A percentile compares a stretch with the other conserved stretches of the same genome.
These are phyloP conservation scores for Fomitopsis schrenkii DNA, from an alignment of 1,284 basidiomycete species.

Conservation along the genomic window DNA sequence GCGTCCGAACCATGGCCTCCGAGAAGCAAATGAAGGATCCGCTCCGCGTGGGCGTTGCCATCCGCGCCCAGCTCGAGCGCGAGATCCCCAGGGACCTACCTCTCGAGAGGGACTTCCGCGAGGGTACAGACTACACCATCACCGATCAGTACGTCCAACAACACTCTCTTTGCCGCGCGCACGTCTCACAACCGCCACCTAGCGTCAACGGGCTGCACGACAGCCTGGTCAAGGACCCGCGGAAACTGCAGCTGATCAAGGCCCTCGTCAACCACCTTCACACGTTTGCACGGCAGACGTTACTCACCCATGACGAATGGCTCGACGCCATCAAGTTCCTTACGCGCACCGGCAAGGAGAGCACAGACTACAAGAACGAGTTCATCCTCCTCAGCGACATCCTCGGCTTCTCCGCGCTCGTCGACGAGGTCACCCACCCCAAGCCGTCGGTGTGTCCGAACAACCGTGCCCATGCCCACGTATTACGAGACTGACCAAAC, in stretches of 20 bases:
- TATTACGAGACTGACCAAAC: not conserved
- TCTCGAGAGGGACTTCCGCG: constrained; percentile 33
- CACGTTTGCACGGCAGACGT: constrained; percentile 36
- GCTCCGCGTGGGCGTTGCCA: constrained; percentile 32
- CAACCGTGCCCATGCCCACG: too few species aligned
- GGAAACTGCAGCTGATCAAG: constrained; percentile 32
- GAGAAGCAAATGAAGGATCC: constrained; percentile 33
- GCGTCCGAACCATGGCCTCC: constrained; percentile 17
- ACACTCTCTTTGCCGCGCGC: not conserved
- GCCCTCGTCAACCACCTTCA: constrained; percentile 36
- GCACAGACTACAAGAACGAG: constrained; percentile 36
- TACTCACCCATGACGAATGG: constrained; percentile 37
- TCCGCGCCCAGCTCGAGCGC: constrained; percentile 32
- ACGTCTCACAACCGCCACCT: not conserved
- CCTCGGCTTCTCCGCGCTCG: constrained; percentile 35
- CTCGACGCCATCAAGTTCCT: constrained; percentile 30
- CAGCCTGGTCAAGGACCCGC: constrained; percentile 30
- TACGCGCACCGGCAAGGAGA: constrained; percentile 34
- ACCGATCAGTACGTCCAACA: constrained; percentile 26
- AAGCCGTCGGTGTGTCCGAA: constrained; percentile 27
- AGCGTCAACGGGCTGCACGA: constrained; percentile 30
- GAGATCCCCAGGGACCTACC: constrained; percentile 33
- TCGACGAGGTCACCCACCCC: constrained; percentile 36
- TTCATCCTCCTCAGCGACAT: constrained; percentile 40
- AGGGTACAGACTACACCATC: constrained; percentile 30